These are phyloP conservation scores for Leishmania turanica DNA, from an alignment of 208 protist species.

Conservation along the genomic window DNA sequence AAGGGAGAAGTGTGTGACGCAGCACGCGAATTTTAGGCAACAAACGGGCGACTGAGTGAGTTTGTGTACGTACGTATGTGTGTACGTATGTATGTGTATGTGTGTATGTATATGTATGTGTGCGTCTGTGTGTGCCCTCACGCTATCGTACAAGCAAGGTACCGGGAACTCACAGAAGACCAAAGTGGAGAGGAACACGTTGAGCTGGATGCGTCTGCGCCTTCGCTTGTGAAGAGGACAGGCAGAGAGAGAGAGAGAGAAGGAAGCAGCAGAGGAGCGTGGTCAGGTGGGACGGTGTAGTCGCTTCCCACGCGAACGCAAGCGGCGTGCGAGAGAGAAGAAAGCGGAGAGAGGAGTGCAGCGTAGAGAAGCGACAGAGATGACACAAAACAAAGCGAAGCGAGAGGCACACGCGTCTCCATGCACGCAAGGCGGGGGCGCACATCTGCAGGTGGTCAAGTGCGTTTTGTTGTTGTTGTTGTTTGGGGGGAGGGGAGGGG, in stretches of 20 bases:
- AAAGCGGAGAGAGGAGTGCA: not conserved
- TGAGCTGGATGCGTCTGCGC: not conserved
- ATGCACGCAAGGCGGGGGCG: not conserved
- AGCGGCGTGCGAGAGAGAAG: not conserved
- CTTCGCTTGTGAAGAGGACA: not conserved
- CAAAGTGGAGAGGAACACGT: not conserved
- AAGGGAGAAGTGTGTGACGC: not conserved
- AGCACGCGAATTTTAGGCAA: not conserved
- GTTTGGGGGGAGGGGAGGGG: no score
- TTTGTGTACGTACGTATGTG: not conserved
- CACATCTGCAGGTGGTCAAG: not conserved
- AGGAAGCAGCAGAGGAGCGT: not conserved
- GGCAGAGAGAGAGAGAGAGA: not conserved
- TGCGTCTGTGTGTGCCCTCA: not conserved
- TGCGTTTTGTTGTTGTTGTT: not conserved
- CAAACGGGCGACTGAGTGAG: not conserved
- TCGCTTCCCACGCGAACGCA: not conserved
- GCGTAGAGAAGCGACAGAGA: not conserved
- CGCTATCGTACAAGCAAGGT: not conserved
- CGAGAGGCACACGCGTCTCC: not conserved
- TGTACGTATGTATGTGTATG: not conserved
- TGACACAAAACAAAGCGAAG: constrained; percentile 6
- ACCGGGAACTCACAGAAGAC: not conserved
- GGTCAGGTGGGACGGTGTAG: no score
- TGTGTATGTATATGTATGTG: not conserved